Percentiles rank a stretch among this genome's conserved stretches.
Conservation (phyloP, 129 eudicot species). For the Escallonia rubra region DNA sequence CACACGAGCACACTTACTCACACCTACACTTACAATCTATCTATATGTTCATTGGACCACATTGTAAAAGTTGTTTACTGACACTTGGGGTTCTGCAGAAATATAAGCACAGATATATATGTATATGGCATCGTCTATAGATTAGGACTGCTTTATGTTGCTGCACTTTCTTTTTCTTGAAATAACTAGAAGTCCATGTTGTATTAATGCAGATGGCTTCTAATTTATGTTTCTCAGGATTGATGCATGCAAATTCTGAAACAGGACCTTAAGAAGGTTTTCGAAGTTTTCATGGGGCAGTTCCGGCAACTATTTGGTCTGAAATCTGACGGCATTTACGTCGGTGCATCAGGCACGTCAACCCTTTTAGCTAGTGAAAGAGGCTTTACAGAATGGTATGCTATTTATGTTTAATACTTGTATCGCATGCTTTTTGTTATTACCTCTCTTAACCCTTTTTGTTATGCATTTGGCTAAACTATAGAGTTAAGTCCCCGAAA, state of each 20-base stretch:
- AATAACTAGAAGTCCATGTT: background rate
- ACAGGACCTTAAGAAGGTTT: constrained; percentile 64
- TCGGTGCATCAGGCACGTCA: constrained; percentile 53
- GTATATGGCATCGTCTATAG: too few species aligned
- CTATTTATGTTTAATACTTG: too few species aligned
- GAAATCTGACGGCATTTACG: constrained; percentile 54
- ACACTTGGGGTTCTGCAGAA: too few species aligned
- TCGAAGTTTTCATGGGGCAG: constrained; percentile 88
- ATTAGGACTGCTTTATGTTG: constrained; percentile 1
- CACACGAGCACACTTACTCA: too few species aligned
- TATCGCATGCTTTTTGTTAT: too few species aligned
- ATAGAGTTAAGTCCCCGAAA: too few species aligned
- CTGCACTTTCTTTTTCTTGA: background rate
- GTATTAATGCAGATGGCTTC: background rate
- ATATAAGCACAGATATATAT: too few species aligned
- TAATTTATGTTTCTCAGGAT: background rate
- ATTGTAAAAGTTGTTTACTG: too few species aligned
- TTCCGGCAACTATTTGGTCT: constrained; percentile 92
- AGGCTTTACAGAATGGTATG: constrained; percentile 92
- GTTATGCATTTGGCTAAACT: too few species aligned
- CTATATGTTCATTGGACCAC: too few species aligned
- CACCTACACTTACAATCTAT: too few species aligned
- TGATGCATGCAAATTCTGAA: constrained; percentile 21
- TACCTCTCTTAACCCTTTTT: too few species aligned
- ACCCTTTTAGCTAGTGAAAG: constrained; percentile 62